A percentile compares a stretch with the other conserved stretches of the same genome.
Conservation (phyloP, 106 monocot genomes). For the Dendrobium nobile region DNA sequence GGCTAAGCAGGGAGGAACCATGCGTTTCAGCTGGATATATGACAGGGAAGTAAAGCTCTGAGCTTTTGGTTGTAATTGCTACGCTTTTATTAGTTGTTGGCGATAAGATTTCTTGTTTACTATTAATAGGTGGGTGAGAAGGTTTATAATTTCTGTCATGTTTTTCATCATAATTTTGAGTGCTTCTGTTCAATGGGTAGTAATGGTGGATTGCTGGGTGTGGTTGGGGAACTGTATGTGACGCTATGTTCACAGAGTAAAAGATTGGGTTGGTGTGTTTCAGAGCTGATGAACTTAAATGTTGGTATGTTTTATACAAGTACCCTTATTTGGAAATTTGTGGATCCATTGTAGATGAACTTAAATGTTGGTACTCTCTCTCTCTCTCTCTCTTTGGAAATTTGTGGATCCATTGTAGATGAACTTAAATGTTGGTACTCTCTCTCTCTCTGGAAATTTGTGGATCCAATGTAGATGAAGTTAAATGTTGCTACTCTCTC, state of each 20-base stretch:
- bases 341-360: neutral
- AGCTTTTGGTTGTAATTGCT: neutral
- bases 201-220: neutral
- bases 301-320: neutral
- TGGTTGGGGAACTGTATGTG: neutral
- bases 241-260: neutral
- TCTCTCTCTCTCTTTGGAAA: no score
- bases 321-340: neutral
- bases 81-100: neutral
- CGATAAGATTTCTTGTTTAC: neutral
- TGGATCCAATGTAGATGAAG: neutral
- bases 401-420: no score
- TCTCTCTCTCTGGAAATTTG: neutral
- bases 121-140: no score
- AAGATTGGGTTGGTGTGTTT: neutral
- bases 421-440: no score
- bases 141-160: neutral
- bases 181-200: neutral
- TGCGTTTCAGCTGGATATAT: constrained; percentile 26
- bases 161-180: neutral
- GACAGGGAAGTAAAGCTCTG: constrained; percentile 18
- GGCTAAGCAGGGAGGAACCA: constrained; percentile 5
- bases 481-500: no score
- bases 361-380: no score
- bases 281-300: neutral